phyloP scores from a whole-genome alignment of 768 basidiomycete genomes.

The Mycena metata region DNA sequence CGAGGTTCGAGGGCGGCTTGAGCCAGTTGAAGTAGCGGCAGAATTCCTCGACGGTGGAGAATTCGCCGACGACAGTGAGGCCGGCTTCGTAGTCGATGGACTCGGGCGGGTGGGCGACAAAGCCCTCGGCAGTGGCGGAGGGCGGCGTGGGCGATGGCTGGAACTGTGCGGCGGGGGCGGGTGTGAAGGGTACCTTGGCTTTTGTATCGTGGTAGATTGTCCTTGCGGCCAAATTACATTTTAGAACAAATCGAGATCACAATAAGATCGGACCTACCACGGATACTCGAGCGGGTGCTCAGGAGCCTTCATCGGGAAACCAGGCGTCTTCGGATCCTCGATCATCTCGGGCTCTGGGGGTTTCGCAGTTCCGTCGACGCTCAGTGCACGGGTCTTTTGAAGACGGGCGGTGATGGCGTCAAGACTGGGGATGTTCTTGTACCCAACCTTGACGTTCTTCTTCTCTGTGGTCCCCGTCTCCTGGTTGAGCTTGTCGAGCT shows the following conservation, averaged over 20 bases:
- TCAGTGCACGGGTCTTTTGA: conserved; percentile 77
- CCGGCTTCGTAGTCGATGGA: conserved; percentile 87
- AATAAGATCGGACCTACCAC: conserved; percentile 67
- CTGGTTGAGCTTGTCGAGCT: conserved; percentile 73
- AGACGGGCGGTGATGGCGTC: conserved; percentile 88
- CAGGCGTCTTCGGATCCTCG: conserved; percentile 87
- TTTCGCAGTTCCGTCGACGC: conserved; percentile 72
- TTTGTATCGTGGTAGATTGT: conserved; percentile 93
- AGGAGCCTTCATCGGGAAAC: conserved; percentile 75
- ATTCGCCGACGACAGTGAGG: conserved; percentile 88
- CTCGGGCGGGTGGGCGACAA: conserved; percentile 65
- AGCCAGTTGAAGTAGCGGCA: conserved; percentile 96
- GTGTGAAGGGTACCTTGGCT: conserved; percentile 73
- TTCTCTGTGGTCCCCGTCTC: conserved; percentile 56
- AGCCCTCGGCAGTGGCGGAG: conserved; percentile 42
- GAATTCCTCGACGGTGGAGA: conserved; percentile 90
- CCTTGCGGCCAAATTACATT: conserved; percentile 57
- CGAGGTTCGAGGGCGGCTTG: conserved; percentile 89
- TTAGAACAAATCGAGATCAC: conserved; percentile 7
- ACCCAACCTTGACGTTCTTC: conserved; percentile 66
- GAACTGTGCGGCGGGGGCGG: conserved; percentile 49
- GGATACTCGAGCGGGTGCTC: conserved; percentile 89
- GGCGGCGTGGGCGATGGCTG: conserved; percentile 37
- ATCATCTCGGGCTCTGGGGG: conserved; percentile 85
- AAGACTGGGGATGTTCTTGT: conserved; percentile 90